phyloP scores from a whole-genome alignment of 495 filamentous ascomycete species.

The Trichoderma parareesei region DNA sequence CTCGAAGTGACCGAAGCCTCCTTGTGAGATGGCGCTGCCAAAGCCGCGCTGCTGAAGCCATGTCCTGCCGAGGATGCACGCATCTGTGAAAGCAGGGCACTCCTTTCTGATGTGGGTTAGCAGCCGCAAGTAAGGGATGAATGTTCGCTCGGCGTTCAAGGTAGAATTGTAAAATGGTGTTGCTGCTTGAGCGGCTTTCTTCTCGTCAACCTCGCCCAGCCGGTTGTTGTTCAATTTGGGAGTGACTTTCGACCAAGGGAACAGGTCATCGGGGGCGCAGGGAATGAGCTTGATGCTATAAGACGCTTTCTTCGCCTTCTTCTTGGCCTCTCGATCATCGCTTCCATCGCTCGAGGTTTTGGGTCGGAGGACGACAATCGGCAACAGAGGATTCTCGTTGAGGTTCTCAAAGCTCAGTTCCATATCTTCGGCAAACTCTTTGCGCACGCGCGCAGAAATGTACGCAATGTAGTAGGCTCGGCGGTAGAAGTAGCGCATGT shows the following conservation, averaged over 20 bases:
- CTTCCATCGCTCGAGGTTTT: conserved; percentile 13
- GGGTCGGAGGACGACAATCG: conserved; percentile 52
- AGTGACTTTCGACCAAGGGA: conserved; percentile 57
- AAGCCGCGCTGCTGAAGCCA: conserved; percentile 91
- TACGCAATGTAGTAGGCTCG: conserved; percentile 84
- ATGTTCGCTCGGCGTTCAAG: conserved; percentile 65
- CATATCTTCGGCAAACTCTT: conserved; percentile 41
- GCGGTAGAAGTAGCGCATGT: conserved; percentile 92
- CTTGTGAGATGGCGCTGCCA: conserved; percentile 51
- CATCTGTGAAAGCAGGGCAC: conserved; percentile 67
- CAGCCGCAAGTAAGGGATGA: conserved; percentile 63
- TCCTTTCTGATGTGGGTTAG: conserved; percentile 56
- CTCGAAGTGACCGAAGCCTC: conserved; percentile 91
- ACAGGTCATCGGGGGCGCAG: conserved; percentile 55
- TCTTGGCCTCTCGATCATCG: conserved; percentile 9
- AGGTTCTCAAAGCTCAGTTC: conserved; percentile 57
- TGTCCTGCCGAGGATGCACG: conserved; percentile 73
- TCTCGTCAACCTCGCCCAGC: conserved; percentile 30
- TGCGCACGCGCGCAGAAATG: conserved; percentile 59
- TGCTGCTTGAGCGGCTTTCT: conserved; percentile 32
- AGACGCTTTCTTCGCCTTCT: conserved; percentile 13
- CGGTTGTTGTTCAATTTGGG: conserved; percentile 67
- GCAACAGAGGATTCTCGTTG: conserved; percentile 71
- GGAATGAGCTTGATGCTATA: conserved; percentile 73
- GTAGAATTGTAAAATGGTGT: conserved; percentile 89